phyloP scores from a whole-genome alignment of 768 basidiomycete genomes.

The Leccinum longicurvipes region DNA sequence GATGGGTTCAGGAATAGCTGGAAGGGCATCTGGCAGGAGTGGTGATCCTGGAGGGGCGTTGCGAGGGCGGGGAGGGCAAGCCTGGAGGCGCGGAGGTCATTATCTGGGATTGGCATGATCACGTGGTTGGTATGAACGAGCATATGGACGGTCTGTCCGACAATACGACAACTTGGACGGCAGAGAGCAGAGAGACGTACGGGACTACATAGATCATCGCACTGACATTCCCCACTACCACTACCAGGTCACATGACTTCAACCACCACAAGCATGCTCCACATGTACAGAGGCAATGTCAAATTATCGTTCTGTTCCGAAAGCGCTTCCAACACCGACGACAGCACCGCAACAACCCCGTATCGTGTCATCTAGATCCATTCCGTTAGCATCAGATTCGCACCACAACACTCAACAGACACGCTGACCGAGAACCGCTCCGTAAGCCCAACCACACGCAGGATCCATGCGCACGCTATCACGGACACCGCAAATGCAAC shows the following conservation, averaged over 20 bases:
- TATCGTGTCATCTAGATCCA: constrained; percentile 62
- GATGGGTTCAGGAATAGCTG: constrained; percentile 29
- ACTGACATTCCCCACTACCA: constrained; percentile 19
- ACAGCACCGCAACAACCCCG: constrained; percentile 53
- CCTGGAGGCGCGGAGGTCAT: constrained; percentile 12
- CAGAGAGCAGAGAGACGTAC: not conserved
- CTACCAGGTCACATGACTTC: constrained; percentile 24
- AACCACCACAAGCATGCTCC: constrained; percentile 76
- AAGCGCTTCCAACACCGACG: constrained; percentile 82
- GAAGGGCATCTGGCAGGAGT: constrained; percentile 31
- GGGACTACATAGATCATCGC: too few relatives aligned
- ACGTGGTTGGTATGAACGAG: constrained; percentile 12
- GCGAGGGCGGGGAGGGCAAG: constrained; percentile 17
- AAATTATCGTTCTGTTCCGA: constrained; percentile 98
- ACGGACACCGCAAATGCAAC: constrained; percentile 76
- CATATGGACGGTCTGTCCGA: not conserved
- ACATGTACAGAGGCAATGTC: constrained; percentile 93
- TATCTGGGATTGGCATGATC: constrained; percentile 29
- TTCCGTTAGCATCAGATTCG: constrained; percentile 16
- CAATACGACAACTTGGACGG: not conserved
- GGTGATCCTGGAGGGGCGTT: constrained; percentile 21
- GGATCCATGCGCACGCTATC: constrained; percentile 60
- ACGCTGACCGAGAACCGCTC: constrained; percentile 75
- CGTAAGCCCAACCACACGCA: constrained; percentile 67
- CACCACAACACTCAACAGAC: not conserved